A percentile compares a stretch with the other conserved stretches of the same genome.
These are phyloP conservation scores for Cercis canadensis DNA, from an alignment of 306 rosid species.

Conservation along the genomic window DNA sequence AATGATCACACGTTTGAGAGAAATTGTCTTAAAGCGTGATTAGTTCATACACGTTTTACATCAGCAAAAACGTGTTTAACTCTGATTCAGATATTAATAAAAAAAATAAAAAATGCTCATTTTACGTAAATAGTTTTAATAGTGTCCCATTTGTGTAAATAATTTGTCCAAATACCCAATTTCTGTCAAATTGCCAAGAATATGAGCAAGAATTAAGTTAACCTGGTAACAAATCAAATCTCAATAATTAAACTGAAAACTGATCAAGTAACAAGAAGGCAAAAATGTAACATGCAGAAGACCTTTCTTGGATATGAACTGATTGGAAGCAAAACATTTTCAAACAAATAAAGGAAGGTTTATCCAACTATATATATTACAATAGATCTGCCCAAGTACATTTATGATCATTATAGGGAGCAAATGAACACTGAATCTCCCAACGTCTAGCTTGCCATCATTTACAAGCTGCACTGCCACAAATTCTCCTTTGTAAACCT, in stretches of 20 bases:
- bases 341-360: slow-evolving; percentile 15
- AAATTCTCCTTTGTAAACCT: background rate
- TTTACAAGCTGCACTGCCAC: background rate
- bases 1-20: too few relatives aligned
- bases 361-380: slow-evolving; percentile 13
- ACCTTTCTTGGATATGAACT: background rate
- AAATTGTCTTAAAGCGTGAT: too few relatives aligned
- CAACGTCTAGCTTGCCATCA: background rate
- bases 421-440: background rate
- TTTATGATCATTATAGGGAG: background rate
- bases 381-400: slow-evolving; percentile 18
- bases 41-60: too few relatives aligned
- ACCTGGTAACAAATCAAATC: background rate
- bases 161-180: too few relatives aligned
- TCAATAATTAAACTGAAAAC: background rate
- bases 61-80: too few relatives aligned
- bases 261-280: background rate
- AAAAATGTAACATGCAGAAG: background rate
- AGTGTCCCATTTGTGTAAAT: too few relatives aligned
- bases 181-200: too few relatives aligned
- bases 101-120: too few relatives aligned
- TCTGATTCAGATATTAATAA: too few relatives aligned
- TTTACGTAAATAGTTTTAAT: too few relatives aligned
- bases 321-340: slow-evolving; percentile 7
- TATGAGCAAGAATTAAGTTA: slow-evolving; percentile 4